phyloP scores from a whole-genome alignment of 164 flowering plant genomes.

The Piper betle region DNA sequence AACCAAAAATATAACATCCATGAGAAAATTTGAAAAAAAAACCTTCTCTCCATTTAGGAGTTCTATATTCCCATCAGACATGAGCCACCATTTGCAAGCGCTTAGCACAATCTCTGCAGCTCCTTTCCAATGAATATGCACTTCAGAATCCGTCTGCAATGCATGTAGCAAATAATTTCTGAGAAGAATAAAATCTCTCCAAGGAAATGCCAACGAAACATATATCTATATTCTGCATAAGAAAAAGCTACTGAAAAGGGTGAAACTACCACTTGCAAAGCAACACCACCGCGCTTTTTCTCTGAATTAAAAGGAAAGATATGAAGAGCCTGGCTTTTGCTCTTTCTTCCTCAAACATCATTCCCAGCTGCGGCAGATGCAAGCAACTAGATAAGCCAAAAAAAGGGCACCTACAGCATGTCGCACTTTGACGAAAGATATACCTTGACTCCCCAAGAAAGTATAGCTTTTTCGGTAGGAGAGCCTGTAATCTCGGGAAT shows the following conservation, averaged over 20 bases:
- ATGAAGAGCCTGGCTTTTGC: conserved; percentile 43
- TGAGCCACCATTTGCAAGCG: conserved; percentile 49
- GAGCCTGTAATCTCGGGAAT: conserved; percentile 77
- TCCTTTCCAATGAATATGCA: conserved; percentile 92
- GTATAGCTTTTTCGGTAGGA: conserved; percentile 95
- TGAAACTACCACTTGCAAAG: conserved; percentile 41
- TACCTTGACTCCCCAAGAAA: conserved; percentile 77
- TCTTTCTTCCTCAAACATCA: conserved; percentile 56
- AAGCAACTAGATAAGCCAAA: neutral
- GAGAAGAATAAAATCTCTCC: neutral
- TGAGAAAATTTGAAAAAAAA: neutral
- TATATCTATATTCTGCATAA: neutral
- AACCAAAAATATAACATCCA: neutral
- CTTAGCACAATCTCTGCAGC: conserved; percentile 89
- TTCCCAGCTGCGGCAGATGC: conserved; percentile 51
- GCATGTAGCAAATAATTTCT: neutral
- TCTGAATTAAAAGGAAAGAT: conserved; percentile 94
- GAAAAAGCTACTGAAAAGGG: neutral
- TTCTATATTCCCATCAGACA: conserved; percentile 24
- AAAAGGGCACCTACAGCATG: neutral
- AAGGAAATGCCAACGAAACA: neutral
- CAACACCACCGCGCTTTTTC: conserved; percentile 90
- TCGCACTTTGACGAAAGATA: neutral
- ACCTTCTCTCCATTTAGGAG: conserved; percentile 61
- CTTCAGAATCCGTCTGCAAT: conserved; percentile 52